Percentiles rank a stretch among this genome's conserved stretches.
These are phyloP conservation scores for Homolaphlyctis polyrhiza DNA, from an alignment of 371 early-diverging fungal genomes.

Conservation along the genomic window DNA sequence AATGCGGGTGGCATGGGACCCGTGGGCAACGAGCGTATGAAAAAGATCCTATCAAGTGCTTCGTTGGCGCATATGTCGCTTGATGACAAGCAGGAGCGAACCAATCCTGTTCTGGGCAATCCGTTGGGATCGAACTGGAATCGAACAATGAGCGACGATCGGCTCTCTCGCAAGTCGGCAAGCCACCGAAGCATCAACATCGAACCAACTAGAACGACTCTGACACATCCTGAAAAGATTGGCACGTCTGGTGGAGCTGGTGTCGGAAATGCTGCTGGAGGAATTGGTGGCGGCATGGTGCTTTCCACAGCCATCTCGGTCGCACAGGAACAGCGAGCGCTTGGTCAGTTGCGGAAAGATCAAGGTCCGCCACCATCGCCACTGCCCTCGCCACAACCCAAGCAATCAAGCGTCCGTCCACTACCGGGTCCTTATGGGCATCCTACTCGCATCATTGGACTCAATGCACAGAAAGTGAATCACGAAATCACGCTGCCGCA, in stretches of 20 bases:
- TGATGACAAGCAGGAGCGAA: too few species aligned
- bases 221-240: not conserved
- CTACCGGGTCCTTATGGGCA: not conserved
- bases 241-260: too few species aligned
- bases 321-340: not conserved
- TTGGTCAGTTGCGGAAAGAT: not conserved
- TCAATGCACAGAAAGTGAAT: not conserved
- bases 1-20: too few species aligned
- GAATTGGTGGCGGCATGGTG: not conserved
- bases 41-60: too few species aligned
- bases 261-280: not conserved
- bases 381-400: not conserved
- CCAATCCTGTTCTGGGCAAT: too few species aligned
- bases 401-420: not conserved
- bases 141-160: not conserved
- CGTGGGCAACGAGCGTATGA: too few species aligned
- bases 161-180: not conserved
- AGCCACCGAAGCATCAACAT: not conserved
- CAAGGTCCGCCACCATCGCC: not conserved
- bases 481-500: not conserved
- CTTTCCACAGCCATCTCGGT: not conserved
- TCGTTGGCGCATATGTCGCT: too few species aligned
- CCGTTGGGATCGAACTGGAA: too few species aligned
- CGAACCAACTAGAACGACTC: not conserved
- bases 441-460: not conserved